Evolutionary conservation across 2,329 filamentous ascomycete species (phyloP), one percentile per base, ranked within the genome.

Genomic region (Clonostachys rosea): DNA sequence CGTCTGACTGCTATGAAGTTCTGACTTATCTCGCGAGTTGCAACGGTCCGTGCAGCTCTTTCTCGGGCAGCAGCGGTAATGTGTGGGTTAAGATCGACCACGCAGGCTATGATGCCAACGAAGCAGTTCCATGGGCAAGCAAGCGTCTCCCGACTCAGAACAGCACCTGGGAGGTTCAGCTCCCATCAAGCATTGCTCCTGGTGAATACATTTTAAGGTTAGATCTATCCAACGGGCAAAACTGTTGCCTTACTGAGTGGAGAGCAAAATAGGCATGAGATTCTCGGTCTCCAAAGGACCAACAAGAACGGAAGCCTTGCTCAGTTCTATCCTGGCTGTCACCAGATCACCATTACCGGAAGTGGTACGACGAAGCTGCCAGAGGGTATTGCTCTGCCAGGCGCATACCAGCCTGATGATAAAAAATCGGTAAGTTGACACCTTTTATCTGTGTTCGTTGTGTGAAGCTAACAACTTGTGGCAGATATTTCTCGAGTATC

Each of bases 1-100:
- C 17, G 10, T n/a, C 36, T n/a, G 17, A 39, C 17, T 11, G 10
- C n/a, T 5, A 10, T 30, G 36, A n/a, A 39, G 36, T 84, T 57
- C 70, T 85, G 54, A 75, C 75, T 61, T 85, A 84, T 69, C 65
- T 84, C 24, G 82, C 82, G 51, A 71, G 73, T 58, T 81, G 77
- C 67, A 66, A 70, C 47, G 77, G 73, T 41, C 72, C 79, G 60
- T 83, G 76, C 63, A 66, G 71, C 42, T 48, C 52, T 8, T 56
- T 56, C 37, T 43, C 46, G 6, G 55, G 54, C 44, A 51, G 47
- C 43, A 56, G 47, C 7, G 56, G 55, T 36, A 46, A 56, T 42
- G 50, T 56, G 47, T 84, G 76, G 65, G 78, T 82, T 73, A 86
- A 86, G 74, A 82, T 85, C 51, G 73, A 75, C 44, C 72, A 73